Base-by-base conservation (phyloP, 2,329 filamentous ascomycete genomes). In the Tricladium varicosporioides region DNA sequence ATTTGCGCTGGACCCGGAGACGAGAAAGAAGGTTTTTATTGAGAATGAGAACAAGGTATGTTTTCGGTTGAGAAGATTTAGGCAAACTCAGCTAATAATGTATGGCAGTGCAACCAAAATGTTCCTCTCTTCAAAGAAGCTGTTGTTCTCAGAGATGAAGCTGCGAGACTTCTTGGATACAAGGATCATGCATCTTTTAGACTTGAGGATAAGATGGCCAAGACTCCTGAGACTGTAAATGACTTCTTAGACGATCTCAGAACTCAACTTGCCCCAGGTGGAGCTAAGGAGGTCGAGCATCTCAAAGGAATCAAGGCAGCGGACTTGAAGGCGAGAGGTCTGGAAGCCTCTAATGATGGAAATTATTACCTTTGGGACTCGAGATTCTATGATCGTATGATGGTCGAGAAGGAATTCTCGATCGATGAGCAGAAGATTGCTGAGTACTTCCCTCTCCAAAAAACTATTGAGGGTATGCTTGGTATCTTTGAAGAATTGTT, bases 141-240 rank as follows among this genome's bases (percentile, higher is more conserved):
- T 31, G 80, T 94, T 51, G 73, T 86, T 10, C 82, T 93, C 22
- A 85, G 91, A 9, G 89, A 93, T 65, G 89, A 93, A 71, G 87
- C 85, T 15, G 91, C 90, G 11, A 83, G 88, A 51, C 78, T 93
- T 48, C 78, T 93, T 1, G 89, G 89, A 11, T 94, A 92, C 71
- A 80, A 83, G 5, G 85, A 91, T 68, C 88, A 93, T 69, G 90
- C 90, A 15, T 81, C 85, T 48, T 86, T 92, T 71, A 78, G 83
- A 48, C 87, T 94, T 42, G 88, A 92, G 68, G 85, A 90, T 67
- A 93, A 92, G 80, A 94, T 94, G 90, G 89, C 89, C 48, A 92
- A 92, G 78, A 85, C 80, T 1, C 81, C 88, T 1, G 80, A 84
- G 67, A 88, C 82, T 0, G 89, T 94, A 10, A 81, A 87, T 61